Evolutionary conservation across 2,329 filamentous ascomycete genomes (phyloP).

Genomic region (Metarhizium robertsii): DNA sequence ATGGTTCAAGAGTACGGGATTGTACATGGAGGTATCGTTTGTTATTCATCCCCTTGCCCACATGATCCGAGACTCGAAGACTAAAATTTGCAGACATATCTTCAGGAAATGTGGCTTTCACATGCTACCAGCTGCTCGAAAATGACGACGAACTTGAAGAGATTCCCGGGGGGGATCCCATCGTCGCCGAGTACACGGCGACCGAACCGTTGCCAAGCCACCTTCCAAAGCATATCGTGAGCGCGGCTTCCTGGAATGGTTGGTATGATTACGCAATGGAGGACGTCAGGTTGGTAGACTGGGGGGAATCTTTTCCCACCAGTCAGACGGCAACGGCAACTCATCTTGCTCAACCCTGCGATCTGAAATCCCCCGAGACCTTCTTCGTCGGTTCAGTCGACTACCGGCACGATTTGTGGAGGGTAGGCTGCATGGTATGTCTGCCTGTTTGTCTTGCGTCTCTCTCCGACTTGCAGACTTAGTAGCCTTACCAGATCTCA

Average conservation of each 20-base stretch:
- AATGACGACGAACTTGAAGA: background rate
- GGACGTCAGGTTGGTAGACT: constrained; percentile 7
- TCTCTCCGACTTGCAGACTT: too few species aligned
- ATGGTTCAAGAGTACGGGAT: background rate
- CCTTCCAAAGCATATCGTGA: background rate
- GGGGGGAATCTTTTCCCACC: constrained; percentile 5
- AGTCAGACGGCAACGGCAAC: background rate
- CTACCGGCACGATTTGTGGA: constrained; percentile 6
- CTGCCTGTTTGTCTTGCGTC: background rate
- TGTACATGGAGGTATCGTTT: constrained; percentile 7
- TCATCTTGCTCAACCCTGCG: background rate
- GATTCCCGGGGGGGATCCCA: background rate
- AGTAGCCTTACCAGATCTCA: too few species aligned
- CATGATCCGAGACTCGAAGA: background rate
- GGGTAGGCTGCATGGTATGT: constrained; percentile 7
- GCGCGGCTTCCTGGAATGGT: background rate
- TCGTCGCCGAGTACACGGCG: background rate
- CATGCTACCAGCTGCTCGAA: background rate
- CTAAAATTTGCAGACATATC: constrained; percentile 5
- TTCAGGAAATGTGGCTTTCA: constrained; percentile 4
- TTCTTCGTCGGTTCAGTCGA: constrained; percentile 4
- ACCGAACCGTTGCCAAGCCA: background rate
- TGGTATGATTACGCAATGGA: constrained; percentile 1
- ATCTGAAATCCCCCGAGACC: constrained; percentile 4
- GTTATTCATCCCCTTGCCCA: background rate